These are phyloP conservation scores for Hericium rajendrae DNA, from an alignment of 768 basidiomycete genomes.

Conservation along the genomic window DNA sequence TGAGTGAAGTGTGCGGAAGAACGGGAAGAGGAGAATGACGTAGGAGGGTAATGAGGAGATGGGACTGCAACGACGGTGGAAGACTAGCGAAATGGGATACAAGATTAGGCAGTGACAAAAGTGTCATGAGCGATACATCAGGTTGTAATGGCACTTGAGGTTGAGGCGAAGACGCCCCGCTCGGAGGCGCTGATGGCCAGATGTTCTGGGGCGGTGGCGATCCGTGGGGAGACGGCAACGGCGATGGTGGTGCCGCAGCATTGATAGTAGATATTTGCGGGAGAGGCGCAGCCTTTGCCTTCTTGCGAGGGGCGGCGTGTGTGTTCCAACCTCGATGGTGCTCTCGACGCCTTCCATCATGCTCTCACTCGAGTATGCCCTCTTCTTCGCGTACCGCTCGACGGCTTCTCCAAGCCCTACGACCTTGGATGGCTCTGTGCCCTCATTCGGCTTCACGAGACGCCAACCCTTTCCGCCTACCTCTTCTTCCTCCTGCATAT, in stretches of 20 bases:
- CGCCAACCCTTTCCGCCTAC: conserved; percentile 64
- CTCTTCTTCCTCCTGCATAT: conserved; percentile 67
- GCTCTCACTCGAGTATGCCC: conserved; percentile 42
- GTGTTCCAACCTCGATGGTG: conserved; percentile 35
- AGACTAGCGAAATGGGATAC: conserved; percentile 73
- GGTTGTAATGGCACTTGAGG: conserved; percentile 66
- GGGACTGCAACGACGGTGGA: conserved; percentile 80
- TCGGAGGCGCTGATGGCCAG: conserved; percentile 79
- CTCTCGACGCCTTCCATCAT: conserved; percentile 72
- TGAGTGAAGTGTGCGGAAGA: conserved; percentile 81
- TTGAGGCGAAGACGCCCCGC: conserved; percentile 61
- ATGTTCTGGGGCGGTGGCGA: conserved; percentile 69
- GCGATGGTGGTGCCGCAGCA: conserved; percentile 74
- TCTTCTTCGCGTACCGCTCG: conserved; percentile 64
- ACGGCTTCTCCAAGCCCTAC: conserved; percentile 72
- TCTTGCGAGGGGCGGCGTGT: conserved; percentile 62
- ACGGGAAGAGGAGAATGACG: conserved; percentile 89
- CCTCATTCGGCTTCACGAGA: conserved; percentile 62
- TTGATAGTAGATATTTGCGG: conserved; percentile 53
- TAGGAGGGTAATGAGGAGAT: conserved; percentile 85
- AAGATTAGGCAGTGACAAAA: conserved; percentile 78
- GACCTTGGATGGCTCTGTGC: conserved; percentile 34
- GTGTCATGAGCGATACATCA: conserved; percentile 71
- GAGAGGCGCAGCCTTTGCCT: conserved; percentile 53
- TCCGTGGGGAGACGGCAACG: conserved; percentile 77